Conservation (phyloP, 345 rosid species). For the Pseudoturritis turrita region DNA sequence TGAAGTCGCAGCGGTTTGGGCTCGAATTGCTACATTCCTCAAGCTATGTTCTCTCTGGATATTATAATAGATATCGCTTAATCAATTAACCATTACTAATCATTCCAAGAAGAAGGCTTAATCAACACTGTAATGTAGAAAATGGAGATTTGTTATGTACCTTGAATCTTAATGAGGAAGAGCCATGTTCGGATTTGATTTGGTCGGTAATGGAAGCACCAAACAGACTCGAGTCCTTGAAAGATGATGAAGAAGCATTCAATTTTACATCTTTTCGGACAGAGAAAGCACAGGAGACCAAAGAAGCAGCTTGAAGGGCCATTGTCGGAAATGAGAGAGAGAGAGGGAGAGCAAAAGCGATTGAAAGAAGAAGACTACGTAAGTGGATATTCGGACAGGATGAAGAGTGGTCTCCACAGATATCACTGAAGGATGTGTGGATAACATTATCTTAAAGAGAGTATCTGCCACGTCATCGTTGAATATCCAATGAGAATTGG, state of each 20-base stretch:
- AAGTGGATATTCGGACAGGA: slow-evolving; percentile 18
- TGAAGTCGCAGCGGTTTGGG: slow-evolving; percentile 63
- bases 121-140: background rate
- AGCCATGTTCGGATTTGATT: slow-evolving; percentile 48
- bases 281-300: slow-evolving; percentile 63
- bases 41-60: slow-evolving; percentile 49
- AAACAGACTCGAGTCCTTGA: slow-evolving; percentile 76
- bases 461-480: slow-evolving; percentile 49
- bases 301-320: slow-evolving; percentile 76
- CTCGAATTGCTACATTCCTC: slow-evolving; percentile 51
- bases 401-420: slow-evolving; percentile 23
- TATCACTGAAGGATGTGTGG: slow-evolving; percentile 35
- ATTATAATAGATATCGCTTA: background rate
- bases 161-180: slow-evolving; percentile 61
- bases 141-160: slow-evolving; percentile 23
- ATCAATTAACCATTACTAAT: background rate
- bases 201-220: slow-evolving; percentile 71
- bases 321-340: no score
- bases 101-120: background rate
- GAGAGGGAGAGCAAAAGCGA: background rate
- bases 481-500: slow-evolving; percentile 51
- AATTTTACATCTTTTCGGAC: slow-evolving; percentile 64
- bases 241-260: slow-evolving; percentile 37
- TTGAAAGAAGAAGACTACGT: background rate
- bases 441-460: slow-evolving; percentile 56